Conservation (phyloP, 768 basidiomycete species). For the Tylopilus cervinicoccineus region DNA sequence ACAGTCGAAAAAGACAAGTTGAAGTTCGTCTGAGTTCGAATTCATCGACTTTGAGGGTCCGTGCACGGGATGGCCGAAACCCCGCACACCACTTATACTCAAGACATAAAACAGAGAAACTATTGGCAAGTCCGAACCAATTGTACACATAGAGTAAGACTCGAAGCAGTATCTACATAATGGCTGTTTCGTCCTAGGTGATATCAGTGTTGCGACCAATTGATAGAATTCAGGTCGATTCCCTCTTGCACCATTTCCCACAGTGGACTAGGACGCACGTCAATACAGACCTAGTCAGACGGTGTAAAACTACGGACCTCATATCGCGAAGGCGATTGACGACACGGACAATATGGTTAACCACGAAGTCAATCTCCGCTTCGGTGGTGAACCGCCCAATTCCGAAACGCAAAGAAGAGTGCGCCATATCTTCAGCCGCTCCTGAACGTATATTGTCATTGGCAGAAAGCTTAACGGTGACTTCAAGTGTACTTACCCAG, state of each 20-base stretch:
- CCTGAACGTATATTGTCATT: conserved; percentile 38
- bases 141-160: conserved; percentile 13
- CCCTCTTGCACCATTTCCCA: conserved; percentile 99
- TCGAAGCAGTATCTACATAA: conserved; percentile 7
- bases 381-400: conserved; percentile 98
- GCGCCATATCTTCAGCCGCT: conserved; percentile 98
- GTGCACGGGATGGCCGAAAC: conserved; percentile 21
- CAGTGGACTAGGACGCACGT: conserved; percentile 56
- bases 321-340: conserved; percentile 89
- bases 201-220: conserved; percentile 75
- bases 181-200: background rate
- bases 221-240: conserved; percentile 90
- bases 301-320: conserved; percentile 50
- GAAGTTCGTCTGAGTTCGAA: conserved; percentile 31
- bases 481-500: conserved; percentile 52
- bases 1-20: conserved; percentile 28
- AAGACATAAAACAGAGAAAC: background rate
- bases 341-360: conserved; percentile 81
- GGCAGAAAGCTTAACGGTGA: background rate
- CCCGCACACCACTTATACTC: conserved; percentile 14
- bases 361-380: conserved; percentile 92
- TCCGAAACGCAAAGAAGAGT: conserved; percentile 95
- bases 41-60: conserved; percentile 27
- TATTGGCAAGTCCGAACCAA: conserved; percentile 2
- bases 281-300: conserved; percentile 5